Evolutionary conservation across 164 flowering plant genomes (phyloP), one percentile per base, ranked within the genome.

Genomic region (Magnolia officinalis): DNA sequence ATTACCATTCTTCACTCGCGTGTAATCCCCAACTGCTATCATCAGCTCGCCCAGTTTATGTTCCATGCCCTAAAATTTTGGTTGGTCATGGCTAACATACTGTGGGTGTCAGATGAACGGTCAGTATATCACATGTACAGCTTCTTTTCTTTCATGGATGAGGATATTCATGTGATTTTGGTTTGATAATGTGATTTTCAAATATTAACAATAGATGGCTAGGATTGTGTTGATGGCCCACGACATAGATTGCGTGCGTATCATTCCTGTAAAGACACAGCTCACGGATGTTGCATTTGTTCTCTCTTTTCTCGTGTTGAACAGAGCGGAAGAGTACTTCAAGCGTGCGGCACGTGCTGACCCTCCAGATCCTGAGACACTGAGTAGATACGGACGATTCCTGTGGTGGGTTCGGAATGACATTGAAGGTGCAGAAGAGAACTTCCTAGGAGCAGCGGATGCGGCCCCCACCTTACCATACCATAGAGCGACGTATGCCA

Each of bases 311-410:
- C 18, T 68, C 1, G 49, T 6, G 29, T 71, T 26, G 67, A 81
- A 75, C 93, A 96, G 99, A 82, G 98, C 99, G 19, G 99, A 93
- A 45, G 92, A 90, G 50, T 93, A 90, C 82, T 96, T 96, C 82
- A 89, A 91, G 86, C 80, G 85, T 59, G 98, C 99, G 19, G 71
- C 78, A 2, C 45, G 29, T 20, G 83, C 85, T 71, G 85, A 87
- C 68, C 92, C 93, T 16, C 75, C 84, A 18, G 98, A 96, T 77
- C 94, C 97, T 1, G 97, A 91, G 80, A 88, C 94, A 2, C 71
- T 81, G 74, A 87, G 78, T 83, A 85, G 88, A 68, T 96, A 90
- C 68, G 99, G 97, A 0, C 79, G 37, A 52, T 96, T 94, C 83
- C 74, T 96, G 75, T 96, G 99, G 99, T 19, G 70, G 55, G 93